Conservation (phyloP, 2,329 filamentous ascomycete species). For the Cladobotryum protrusum region DNA sequence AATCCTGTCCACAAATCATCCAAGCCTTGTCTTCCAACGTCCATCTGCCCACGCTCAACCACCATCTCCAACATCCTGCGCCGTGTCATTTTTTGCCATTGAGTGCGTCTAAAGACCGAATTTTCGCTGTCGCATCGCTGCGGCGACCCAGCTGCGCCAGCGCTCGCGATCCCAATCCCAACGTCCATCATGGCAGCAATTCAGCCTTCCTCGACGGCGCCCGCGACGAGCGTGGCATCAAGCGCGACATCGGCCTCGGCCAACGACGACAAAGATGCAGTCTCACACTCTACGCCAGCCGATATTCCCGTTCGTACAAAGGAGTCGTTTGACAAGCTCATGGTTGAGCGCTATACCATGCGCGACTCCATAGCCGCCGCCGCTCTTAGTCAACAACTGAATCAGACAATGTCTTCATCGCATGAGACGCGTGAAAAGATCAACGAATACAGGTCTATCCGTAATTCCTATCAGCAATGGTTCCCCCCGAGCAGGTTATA, state of each 20-base stretch:
- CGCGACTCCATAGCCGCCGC: conserved; percentile 50
- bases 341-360: conserved; percentile 48
- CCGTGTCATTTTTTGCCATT: background rate
- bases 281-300: conserved; percentile 15
- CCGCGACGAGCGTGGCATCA: conserved; percentile 27
- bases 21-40: conserved; percentile 10
- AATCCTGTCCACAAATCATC: conserved; percentile 18
- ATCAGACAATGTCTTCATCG: conserved; percentile 51
- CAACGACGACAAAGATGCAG: conserved; percentile 24
- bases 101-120: conserved; percentile 3
- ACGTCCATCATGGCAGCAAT: conserved; percentile 34
- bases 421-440: conserved; percentile 60
- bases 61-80: conserved; percentile 10
- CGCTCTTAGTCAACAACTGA: conserved; percentile 44
- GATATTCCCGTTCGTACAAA: conserved; percentile 45
- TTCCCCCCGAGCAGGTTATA: conserved; percentile 54
- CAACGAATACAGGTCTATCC: conserved; percentile 61
- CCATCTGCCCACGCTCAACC: conserved; percentile 11
- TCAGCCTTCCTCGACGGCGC: conserved; percentile 32
- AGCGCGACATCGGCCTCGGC: conserved; percentile 24
- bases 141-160: conserved; percentile 31
- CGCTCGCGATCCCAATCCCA: conserved; percentile 16
- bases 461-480: conserved; percentile 47
- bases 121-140: conserved; percentile 26
- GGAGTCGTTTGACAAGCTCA: conserved; percentile 47